Percentiles rank a stretch among this genome's conserved stretches.
These are phyloP conservation scores for Fusarium mundagurra DNA, from an alignment of 2,329 filamentous ascomycete species.

Conservation along the genomic window DNA sequence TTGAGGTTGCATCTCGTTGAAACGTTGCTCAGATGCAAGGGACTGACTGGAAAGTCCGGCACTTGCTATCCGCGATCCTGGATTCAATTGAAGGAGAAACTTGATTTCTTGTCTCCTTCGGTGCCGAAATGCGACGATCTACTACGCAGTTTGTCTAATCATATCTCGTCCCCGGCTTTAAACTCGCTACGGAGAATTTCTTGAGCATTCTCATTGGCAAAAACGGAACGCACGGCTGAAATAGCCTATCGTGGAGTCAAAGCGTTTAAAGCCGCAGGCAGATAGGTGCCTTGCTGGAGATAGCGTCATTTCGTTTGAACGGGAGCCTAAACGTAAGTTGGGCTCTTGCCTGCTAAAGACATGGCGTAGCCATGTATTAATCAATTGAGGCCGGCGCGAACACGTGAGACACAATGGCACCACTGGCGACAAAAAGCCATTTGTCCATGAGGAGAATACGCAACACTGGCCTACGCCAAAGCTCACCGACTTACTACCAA, in stretches of 20 bases:
- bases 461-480: too few relatives aligned
- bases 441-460: not conserved
- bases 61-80: not conserved
- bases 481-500: not conserved
- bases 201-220: not conserved
- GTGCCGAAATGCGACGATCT: not conserved
- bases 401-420: accelerated
- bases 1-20: not conserved
- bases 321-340: not conserved
- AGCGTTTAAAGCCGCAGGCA: not conserved
- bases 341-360: accelerated
- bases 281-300: not conserved
- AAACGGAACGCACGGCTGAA: not conserved
- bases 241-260: not conserved
- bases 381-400: not conserved
- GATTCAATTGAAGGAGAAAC: not conserved
- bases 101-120: not conserved
- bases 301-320: not conserved
- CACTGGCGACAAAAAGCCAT: accelerated
- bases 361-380: not conserved
- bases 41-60: not conserved
- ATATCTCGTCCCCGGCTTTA: not conserved
- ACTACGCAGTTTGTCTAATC: not conserved
- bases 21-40: not conserved
- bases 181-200: not conserved